Evolutionary conservation across 2,329 filamentous ascomycete species (phyloP), one percentile per base, ranked within the genome.

Genomic region (Periglandula ipomoeae): DNA sequence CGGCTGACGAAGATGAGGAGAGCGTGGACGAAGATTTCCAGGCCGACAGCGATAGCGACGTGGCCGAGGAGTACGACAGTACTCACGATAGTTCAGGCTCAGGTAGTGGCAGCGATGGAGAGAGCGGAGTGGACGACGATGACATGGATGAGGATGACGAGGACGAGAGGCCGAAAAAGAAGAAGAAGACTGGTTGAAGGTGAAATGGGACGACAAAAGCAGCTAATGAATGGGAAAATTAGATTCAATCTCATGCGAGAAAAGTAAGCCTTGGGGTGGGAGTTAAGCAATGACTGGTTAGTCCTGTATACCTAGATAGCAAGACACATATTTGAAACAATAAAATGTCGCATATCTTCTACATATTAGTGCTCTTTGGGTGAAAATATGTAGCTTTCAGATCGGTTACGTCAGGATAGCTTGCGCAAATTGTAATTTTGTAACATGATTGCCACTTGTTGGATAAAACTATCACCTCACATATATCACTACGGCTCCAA

Each of bases 11-110:
- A 67, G 93, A 98, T 60, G 87, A 91, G 62, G 91, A 97, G 72
- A 91, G 86, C 52, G 82, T 90, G 8, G 93, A 98, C 59, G 93
- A 98, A 65, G 93, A 98, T 70, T 98, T 98, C 75, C 80, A 86
- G 58, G 87, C 86, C 5, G 89, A 94, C 53, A 90, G 85, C 13
- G 93, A 98, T 55, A 94, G 87, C 47, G 93, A 98, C 57, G 90
- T 96, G 2, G 93, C 91, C 1, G 93, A 98, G 68, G 94, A 98
- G 64, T 98, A 82, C 58, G 93, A 98, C 67, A 91, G 87, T 47
- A 85, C 81, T 41, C 91, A 96, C 62, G 88, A 95, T 63, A 95
- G 89, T 62, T 87, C 82, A 45, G 89, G 85, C 11, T 82, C 78
- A 17, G 83, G 84, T 60, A 82, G 79, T 50, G 82, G 78, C 46